A percentile compares a stretch with the other conserved stretches of the same genome.
phyloP scores from a whole-genome alignment of 306 rosid genomes.

The Cyclanthera cordifolia region DNA sequence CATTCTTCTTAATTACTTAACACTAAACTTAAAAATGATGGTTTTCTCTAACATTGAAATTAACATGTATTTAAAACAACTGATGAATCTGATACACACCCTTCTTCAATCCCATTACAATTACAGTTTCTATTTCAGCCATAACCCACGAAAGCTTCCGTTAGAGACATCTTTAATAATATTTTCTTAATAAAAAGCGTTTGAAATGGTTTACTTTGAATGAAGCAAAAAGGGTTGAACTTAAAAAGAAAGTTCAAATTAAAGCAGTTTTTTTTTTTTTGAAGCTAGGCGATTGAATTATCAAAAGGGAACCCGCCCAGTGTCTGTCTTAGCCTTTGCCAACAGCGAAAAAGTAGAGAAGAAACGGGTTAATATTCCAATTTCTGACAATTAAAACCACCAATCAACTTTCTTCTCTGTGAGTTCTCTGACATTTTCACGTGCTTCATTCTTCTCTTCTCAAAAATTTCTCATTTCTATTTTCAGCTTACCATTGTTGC shows the following conservation, averaged over 20 bases:
- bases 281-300: background rate
- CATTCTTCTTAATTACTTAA: no score
- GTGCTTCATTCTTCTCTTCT: slow-evolving; percentile 30
- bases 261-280: no score
- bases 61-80: background rate
- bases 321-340: background rate
- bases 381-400: slow-evolving; percentile 28
- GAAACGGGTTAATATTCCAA: slow-evolving; percentile 10
- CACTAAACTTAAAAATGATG: no score
- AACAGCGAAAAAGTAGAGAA: background rate
- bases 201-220: background rate
- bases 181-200: background rate
- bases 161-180: background rate
- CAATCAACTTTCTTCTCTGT: slow-evolving; percentile 3
- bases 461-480: slow-evolving; percentile 7
- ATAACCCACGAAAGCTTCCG: slow-evolving; percentile 1
- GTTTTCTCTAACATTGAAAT: background rate
- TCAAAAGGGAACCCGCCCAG: background rate
- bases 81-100: background rate
- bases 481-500: background rate
- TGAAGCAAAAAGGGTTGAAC: background rate
- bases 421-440: slow-evolving; percentile 51
- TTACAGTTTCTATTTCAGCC: background rate
- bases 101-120: background rate
- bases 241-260: slow-evolving; percentile 6